Evolutionary conservation across 169 alveolate species (phyloP).

Genomic region (Babesia ovis): DNA sequence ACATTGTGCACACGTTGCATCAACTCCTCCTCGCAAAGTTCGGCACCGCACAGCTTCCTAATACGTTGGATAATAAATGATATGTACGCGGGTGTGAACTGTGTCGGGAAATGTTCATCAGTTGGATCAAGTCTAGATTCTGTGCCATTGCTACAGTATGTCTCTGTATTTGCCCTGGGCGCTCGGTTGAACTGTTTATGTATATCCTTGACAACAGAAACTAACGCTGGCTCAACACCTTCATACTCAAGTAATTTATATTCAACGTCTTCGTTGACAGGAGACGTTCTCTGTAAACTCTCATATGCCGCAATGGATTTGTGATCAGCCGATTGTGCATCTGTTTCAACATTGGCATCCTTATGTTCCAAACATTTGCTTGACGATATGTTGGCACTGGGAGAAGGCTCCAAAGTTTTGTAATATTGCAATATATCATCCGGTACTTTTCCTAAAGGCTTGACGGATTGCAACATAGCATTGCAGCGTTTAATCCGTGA

Average conservation of each 20-base stretch:
- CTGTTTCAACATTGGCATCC: neutral
- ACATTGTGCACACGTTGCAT: neutral
- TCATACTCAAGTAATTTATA: constrained; percentile 30
- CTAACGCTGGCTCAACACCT: constrained; percentile 11
- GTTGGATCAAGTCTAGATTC: neutral
- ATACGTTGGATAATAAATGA: constrained; percentile 26
- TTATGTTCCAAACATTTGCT: neutral
- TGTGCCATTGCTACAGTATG: neutral
- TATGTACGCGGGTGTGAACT: constrained; percentile 4
- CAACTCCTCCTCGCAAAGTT: neutral
- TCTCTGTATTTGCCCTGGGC: neutral
- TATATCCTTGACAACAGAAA: constrained; percentile 2
- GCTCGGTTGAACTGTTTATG: neutral
- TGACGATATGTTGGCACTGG: neutral
- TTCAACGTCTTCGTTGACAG: constrained; percentile 26
- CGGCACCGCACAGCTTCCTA: neutral
- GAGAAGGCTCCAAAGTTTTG: too few species aligned
- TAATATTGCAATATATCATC: too few species aligned
- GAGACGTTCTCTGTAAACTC: too few species aligned
- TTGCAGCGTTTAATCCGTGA: too few species aligned
- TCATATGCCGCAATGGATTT: neutral
- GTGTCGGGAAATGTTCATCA: neutral
- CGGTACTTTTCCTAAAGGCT: neutral
- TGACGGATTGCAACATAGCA: neutral
- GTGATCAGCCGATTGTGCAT: neutral